Evolutionary conservation across 345 rosid species (phyloP).

Genomic region (Melastoma malabathricum): DNA sequence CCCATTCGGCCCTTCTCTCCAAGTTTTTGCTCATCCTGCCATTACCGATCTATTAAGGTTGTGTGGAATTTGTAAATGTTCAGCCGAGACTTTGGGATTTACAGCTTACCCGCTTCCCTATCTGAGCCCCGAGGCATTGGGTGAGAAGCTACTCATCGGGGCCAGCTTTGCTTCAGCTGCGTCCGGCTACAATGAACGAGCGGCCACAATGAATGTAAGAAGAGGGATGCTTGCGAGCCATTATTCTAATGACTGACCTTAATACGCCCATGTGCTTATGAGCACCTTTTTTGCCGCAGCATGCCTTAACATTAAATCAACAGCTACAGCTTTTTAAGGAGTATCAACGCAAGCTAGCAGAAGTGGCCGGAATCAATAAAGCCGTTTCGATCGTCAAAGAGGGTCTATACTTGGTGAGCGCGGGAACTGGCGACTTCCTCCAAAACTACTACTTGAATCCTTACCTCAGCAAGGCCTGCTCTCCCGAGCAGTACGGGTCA

Average conservation of each 20-base stretch:
- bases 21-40: too few species aligned
- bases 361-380: slow-evolving; percentile 45
- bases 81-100: slow-evolving; percentile 85
- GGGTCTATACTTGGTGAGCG: slow-evolving; percentile 56
- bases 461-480: slow-evolving; percentile 31
- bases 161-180: slow-evolving; percentile 93
- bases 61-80: too few species aligned
- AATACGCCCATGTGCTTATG: too few species aligned
- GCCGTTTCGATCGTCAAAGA: slow-evolving; percentile 47
- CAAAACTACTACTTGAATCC: slow-evolving; percentile 86
- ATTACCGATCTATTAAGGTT: too few species aligned
- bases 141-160: slow-evolving; percentile 83
- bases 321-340: slow-evolving; percentile 71
- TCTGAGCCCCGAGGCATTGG: slow-evolving; percentile 79
- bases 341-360: slow-evolving; percentile 52
- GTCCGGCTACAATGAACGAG: slow-evolving; percentile 73
- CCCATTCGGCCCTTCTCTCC: too few species aligned
- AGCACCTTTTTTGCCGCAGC: slow-evolving; percentile 30
- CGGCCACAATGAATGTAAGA: slow-evolving; percentile 45
- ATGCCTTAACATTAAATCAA: slow-evolving; percentile 60
- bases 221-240: background rate
- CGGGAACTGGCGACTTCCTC: slow-evolving; percentile 82
- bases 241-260: too few species aligned
- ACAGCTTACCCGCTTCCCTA: slow-evolving; percentile 67
- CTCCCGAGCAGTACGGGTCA: slow-evolving; percentile 61